Percentiles rank a stretch among this genome's conserved stretches.
phyloP scores from a whole-genome alignment of 148 eudicot species.

The Rhododendron vialii region DNA sequence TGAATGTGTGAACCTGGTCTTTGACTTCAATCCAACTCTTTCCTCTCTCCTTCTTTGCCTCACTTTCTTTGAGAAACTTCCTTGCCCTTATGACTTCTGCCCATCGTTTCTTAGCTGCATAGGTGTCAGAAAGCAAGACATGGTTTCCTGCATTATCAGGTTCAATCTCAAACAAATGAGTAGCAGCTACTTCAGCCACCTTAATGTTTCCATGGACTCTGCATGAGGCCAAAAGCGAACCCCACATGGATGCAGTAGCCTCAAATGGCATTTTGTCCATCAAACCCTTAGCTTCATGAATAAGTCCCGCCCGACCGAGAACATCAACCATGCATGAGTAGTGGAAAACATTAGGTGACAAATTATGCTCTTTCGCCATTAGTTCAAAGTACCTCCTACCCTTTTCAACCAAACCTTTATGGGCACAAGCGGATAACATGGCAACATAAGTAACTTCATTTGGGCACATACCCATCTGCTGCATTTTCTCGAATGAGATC shows the following conservation, averaged over 20 bases:
- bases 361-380: slow-evolving; percentile 43
- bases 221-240: slow-evolving; percentile 68
- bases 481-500: slow-evolving; percentile 81
- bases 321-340: slow-evolving; percentile 77
- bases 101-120: slow-evolving; percentile 67
- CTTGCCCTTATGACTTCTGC: slow-evolving; percentile 52
- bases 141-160: slow-evolving; percentile 72
- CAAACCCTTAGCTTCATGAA: slow-evolving; percentile 54
- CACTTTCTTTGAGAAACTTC: slow-evolving; percentile 49
- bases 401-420: slow-evolving; percentile 64
- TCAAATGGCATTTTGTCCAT: slow-evolving; percentile 66
- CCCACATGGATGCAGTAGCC: slow-evolving; percentile 81
- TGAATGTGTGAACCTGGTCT: slow-evolving; percentile 55
- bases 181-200: slow-evolving; percentile 71
- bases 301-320: slow-evolving; percentile 62
- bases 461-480: slow-evolving; percentile 56
- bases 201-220: slow-evolving; percentile 48
- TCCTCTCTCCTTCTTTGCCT: slow-evolving; percentile 56
- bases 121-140: slow-evolving; percentile 65
- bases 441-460: slow-evolving; percentile 71
- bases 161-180: slow-evolving; percentile 61
- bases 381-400: slow-evolving; percentile 49
- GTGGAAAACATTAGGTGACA: slow-evolving; percentile 52
- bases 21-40: slow-evolving; percentile 73
- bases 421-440: slow-evolving; percentile 66